Evolutionary conservation across 345 rosid species (phyloP), one percentile per base, ranked within the genome.

Genomic region (Cardamine occulta): DNA sequence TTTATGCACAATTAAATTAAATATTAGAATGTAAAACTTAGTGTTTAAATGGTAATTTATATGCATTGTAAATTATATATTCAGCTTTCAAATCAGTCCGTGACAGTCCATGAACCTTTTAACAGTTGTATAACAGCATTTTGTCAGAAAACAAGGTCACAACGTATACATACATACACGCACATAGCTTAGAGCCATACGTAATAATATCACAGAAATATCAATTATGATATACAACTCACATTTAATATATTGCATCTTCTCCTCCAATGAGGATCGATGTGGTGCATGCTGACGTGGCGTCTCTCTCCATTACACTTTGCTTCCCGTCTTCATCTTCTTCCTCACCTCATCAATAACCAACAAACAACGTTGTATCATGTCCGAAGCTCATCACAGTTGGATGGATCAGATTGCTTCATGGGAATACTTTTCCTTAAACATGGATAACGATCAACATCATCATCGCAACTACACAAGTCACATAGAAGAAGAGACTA

Each of bases 141-240:
- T 72, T 72, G 81, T 72, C 81, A 72, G 68, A 72, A 78, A 72
- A 78, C 53, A 78, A 61, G 81, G 77, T 78, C 81, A 72, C 63
- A 72, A 58, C 77, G 51, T 78, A 28, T 72, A 72, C 57, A 28
- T 72, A 72, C 57, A 66, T 40, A 72, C 56, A 72, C 68, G 71
- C 72, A 65, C 66, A 71, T 70, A 71, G 56, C 55, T 52, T 60
- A 61, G 49, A 53, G 32, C 58, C 74, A 62, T 69, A 76, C 74
- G 65, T 69, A 76, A 76, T 53, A 62, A 53, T 62, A 63, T 29
- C 64, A 54, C 47, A 63, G 34, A 53, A 63, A 34, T 49, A 48
- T 74, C 68, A 75, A 49, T 56, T 28, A 59, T 54, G 66, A 7
- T 53, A 17, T 66, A 35, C 23, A 56, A 75, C 4, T 39, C 44